A percentile compares a stretch with the other conserved stretches of the same genome.
phyloP scores from a whole-genome alignment of 2,329 filamentous ascomycete genomes.

The Leptographium wingfieldii region DNA sequence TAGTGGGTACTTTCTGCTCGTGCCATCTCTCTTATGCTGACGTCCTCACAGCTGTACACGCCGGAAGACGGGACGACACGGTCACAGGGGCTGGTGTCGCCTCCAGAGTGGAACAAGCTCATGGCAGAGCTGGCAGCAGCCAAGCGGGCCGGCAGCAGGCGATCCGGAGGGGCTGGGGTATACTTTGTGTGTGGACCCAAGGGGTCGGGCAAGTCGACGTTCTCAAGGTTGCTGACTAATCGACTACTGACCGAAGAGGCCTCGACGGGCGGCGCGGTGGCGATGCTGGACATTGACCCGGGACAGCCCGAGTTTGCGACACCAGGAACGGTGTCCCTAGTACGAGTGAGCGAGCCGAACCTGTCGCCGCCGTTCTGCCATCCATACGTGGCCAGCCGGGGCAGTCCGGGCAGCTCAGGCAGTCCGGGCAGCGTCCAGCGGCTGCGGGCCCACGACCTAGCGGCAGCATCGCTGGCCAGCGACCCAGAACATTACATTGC shows the following conservation, averaged over 20 bases:
- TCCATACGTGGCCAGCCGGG: constrained; percentile 19
- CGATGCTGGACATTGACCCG: constrained; percentile 63
- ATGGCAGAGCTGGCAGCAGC: constrained; percentile 32
- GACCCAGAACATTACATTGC: constrained; percentile 55
- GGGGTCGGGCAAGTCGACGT: constrained; percentile 64
- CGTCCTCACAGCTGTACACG: constrained; percentile 34
- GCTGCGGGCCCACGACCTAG: constrained; percentile 53
- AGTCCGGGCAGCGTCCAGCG: constrained; percentile 16
- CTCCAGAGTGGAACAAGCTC: constrained; percentile 48
- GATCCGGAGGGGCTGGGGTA: constrained; percentile 13
- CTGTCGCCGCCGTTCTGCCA: constrained; percentile 58
- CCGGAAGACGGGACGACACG: constrained; percentile 26
- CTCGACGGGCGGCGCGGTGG: constrained; percentile 25
- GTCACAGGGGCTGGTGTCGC: constrained; percentile 42
- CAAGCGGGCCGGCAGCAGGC: constrained; percentile 17
- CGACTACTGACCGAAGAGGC: constrained; percentile 42
- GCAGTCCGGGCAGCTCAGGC: constrained; percentile 10
- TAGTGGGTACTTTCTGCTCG: background rate
- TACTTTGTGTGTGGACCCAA: constrained; percentile 58
- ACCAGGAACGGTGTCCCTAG: constrained; percentile 56
- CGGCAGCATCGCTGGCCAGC: constrained; percentile 50
- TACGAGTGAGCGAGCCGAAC: constrained; percentile 46
- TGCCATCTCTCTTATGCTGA: background rate
- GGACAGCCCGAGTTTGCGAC: constrained; percentile 64
- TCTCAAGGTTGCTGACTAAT: constrained; percentile 54